Evolutionary conservation across 352 stramenopile genomes (phyloP).

Genomic region (Phytophthora nicotianae): DNA sequence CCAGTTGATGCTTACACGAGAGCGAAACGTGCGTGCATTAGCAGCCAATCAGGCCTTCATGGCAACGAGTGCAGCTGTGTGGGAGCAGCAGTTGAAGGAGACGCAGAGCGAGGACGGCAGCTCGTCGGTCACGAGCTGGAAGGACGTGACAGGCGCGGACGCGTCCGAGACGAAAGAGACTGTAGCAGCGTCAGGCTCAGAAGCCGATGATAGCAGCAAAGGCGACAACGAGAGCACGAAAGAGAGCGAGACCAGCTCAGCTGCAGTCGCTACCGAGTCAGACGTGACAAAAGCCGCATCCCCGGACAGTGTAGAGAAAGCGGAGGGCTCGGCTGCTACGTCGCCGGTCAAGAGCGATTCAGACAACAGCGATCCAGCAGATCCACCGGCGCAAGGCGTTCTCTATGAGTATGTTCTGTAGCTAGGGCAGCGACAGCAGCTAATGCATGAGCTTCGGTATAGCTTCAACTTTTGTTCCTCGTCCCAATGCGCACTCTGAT

Average conservation of each 20-base stretch:
- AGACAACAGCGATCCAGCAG: conserved; percentile 18
- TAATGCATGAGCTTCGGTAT: conserved; percentile 4
- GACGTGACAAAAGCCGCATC: conserved; percentile 8
- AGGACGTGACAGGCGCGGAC: conserved; percentile 30
- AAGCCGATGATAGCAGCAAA: conserved; percentile 19
- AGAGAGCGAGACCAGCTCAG: conserved; percentile 25
- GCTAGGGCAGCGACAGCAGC: conserved; percentile 4
- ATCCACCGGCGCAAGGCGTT: conserved; percentile 36
- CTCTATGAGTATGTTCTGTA: conserved; percentile 78
- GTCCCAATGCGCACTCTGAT: conserved; percentile 4
- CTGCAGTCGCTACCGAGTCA: conserved; percentile 1
- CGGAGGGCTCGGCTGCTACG: conserved; percentile 5
- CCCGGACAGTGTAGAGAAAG: conserved; percentile 29
- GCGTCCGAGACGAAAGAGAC: conserved; percentile 11
- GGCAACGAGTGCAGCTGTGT: conserved; percentile 38
- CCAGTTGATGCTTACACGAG: conserved; percentile 47
- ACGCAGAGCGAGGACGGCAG: conserved; percentile 30
- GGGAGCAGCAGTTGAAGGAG: conserved; percentile 48
- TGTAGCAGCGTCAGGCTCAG: conserved; percentile 4
- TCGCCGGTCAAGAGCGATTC: conserved; percentile 25
- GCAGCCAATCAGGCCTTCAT: conserved; percentile 57
- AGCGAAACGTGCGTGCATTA: conserved; percentile 60
- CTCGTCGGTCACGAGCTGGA: conserved; percentile 33
- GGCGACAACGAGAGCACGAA: conserved; percentile 19
- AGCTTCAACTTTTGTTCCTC: conserved; percentile 20